Evolutionary conservation across 2,329 filamentous ascomycete species (phyloP), one percentile per base, ranked within the genome.

Genomic region (Ceratocystis diversiconidia): DNA sequence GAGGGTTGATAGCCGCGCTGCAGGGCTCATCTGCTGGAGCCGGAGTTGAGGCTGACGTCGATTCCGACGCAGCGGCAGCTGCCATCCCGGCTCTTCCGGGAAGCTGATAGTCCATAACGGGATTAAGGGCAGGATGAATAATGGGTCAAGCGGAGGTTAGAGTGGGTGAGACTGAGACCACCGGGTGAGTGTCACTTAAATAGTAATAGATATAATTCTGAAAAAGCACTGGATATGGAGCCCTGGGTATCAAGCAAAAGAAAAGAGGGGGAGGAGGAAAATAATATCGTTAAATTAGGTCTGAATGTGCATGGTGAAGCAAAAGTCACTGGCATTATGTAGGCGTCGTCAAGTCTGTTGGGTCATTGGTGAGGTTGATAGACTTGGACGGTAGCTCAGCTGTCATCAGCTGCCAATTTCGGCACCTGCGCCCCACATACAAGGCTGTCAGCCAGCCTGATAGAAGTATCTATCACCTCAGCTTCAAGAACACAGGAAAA

Each of bases 1-100:
- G 62, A 48, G 77, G 73, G 70, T 80, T 74, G 70, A 75, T 74
- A 69, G 79, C 70, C 57, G 66, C 65, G 43, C 62, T 68, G 63
- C 67, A 68, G 41, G 65, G 65, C 12, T 64, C 63, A 19, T 64
- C 59, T 22, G 63, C 66, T 7, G 68, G 48, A 59, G 66, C 50
- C n/a, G 67, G 28, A 52, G 68, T 59, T 28, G 61, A 30, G n/a
- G 59, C 17, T 17, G 64, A 28, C 32, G 62, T 43, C 63, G 61
- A 19, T 17, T 25, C 52, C 5, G 52, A 52, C 43, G 63, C 57
- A 19, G 63, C 61, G 46, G 61, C 62, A 5, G 62, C 62, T 28
- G 30, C 62, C 62, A 52, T 55, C 1, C 43, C 41, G 43, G 55
- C 55, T 59, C 55, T 59, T 30, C 28, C 55, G 8, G 62, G 62